These are phyloP conservation scores for Pyrenula aspistea DNA, from an alignment of 495 filamentous ascomycete genomes.

Conservation along the genomic window DNA sequence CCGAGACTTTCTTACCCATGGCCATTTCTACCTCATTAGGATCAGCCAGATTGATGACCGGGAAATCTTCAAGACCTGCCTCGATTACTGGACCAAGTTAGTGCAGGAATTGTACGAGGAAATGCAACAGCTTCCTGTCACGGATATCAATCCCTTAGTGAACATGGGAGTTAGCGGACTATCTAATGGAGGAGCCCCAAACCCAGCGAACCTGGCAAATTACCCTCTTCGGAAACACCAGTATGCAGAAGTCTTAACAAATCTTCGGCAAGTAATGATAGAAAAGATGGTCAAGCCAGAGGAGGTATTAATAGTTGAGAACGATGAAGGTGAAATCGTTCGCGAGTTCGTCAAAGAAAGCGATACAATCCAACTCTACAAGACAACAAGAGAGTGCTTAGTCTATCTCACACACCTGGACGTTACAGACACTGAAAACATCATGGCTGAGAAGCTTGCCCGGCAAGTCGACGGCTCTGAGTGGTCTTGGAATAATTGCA, in stretches of 20 bases:
- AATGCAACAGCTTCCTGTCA: conserved; percentile 88
- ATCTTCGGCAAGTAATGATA: conserved; percentile 94
- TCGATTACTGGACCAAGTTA: conserved; percentile 98
- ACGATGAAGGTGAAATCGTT: conserved; percentile 98
- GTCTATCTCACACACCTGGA: conserved; percentile 97
- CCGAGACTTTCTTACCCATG: conserved; percentile 84
- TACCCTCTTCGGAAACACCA: conserved; percentile 95
- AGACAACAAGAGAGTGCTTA: conserved; percentile 93
- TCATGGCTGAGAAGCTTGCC: conserved; percentile 97
- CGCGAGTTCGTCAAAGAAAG: conserved; percentile 98
- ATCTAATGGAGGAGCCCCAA: conserved; percentile 68
- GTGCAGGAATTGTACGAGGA: conserved; percentile 99
- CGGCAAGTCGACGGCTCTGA: conserved; percentile 89
- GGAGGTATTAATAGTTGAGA: conserved; percentile 98
- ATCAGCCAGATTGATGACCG: conserved; percentile 98
- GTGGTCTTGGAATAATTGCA: conserved; percentile 99
- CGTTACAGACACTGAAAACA: conserved; percentile 91
- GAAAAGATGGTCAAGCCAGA: conserved; percentile 98
- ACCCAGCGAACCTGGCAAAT: conserved; percentile 68
- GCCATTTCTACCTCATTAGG: conserved; percentile 93
- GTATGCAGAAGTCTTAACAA: conserved; percentile 85
- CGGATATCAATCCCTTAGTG: conserved; percentile 79
- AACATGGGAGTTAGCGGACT: conserved; percentile 60
- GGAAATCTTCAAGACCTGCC: conserved; percentile 97
- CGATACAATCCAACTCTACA: conserved; percentile 98